These are phyloP conservation scores for Acacia concinna DNA, from an alignment of 331 rosid genomes.

Conservation along the genomic window DNA sequence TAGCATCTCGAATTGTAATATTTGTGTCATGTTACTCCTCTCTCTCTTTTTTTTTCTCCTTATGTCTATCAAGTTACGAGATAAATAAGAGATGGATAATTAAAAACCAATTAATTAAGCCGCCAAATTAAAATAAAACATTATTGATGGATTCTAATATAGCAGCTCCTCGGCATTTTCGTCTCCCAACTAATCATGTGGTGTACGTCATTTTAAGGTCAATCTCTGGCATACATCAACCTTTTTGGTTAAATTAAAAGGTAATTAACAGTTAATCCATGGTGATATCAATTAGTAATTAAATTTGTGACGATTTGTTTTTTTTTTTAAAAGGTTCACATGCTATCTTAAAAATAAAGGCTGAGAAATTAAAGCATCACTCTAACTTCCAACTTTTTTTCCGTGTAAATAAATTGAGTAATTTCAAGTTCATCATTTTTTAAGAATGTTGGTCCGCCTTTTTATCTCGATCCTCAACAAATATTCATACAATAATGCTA, in stretches of 20 bases:
- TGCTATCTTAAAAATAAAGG: background rate
- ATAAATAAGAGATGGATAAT: background rate
- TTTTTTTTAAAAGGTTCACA: background rate
- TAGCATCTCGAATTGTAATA: background rate
- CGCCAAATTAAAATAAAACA: background rate
- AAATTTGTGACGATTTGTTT: background rate
- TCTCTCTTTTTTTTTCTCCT: background rate
- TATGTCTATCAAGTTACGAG: background rate
- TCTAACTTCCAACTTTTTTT: background rate
- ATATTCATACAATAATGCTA: background rate
- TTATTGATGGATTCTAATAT: background rate
- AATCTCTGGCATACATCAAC: background rate
- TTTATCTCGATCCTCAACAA: background rate
- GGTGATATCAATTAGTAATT: background rate
- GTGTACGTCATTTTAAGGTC: background rate
- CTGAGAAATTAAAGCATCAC: background rate
- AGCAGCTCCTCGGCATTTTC: background rate
- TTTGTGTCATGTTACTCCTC: background rate
- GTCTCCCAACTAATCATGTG: background rate
- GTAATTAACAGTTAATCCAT: background rate
- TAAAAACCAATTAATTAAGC: too few species aligned
- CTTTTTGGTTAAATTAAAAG: background rate
- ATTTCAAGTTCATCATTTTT: background rate
- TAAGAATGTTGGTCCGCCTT: background rate
- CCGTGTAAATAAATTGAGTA: background rate